A percentile compares a stretch with the other conserved stretches of the same genome.
phyloP scores from a whole-genome alignment of 805 yeast species.

The Ogataea polymorpha region DNA sequence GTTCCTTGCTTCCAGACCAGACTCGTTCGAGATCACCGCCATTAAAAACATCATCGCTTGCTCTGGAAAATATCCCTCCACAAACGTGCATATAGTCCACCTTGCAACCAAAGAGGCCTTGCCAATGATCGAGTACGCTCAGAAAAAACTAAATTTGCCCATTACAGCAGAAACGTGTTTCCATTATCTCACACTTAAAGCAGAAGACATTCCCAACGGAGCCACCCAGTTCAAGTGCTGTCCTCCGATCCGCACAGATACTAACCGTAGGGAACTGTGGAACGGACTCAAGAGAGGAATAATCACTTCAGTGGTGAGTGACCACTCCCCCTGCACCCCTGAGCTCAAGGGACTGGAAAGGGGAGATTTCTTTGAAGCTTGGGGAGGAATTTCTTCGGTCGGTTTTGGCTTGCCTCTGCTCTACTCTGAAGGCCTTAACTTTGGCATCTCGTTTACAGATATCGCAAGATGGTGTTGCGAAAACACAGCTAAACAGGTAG shows the following conservation, averaged over 20 bases:
- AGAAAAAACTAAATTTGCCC: slow-evolving; percentile 47
- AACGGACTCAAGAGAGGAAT: slow-evolving; percentile 61
- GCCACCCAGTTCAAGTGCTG: slow-evolving; percentile 89
- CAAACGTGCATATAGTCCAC: slow-evolving; percentile 85
- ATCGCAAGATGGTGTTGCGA: slow-evolving; percentile 76
- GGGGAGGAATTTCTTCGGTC: slow-evolving; percentile 96
- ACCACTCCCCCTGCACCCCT: slow-evolving; percentile 96
- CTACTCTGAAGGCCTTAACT: slow-evolving; percentile 65
- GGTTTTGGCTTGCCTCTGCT: slow-evolving; percentile 85
- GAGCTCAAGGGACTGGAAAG: slow-evolving; percentile 74
- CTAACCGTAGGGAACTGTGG: slow-evolving; percentile 75
- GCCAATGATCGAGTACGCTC: slow-evolving; percentile 68
- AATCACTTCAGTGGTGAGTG: slow-evolving; percentile 85
- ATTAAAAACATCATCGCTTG: slow-evolving; percentile 67
- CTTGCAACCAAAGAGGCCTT: slow-evolving; percentile 82
- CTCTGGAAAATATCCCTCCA: slow-evolving; percentile 53
- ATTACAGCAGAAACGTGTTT: slow-evolving; percentile 91
- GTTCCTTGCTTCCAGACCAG: slow-evolving; percentile 84
- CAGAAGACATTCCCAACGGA: slow-evolving; percentile 74
- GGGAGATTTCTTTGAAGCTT: slow-evolving; percentile 88
- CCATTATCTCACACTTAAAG: slow-evolving; percentile 77
- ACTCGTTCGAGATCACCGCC: slow-evolving; percentile 81
- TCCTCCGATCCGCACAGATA: slow-evolving; percentile 84
- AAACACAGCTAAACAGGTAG: slow-evolving; percentile 85
- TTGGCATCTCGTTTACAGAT: slow-evolving; percentile 41